phyloP scores from a whole-genome alignment of 2,329 filamentous ascomycete species.

The Aurifilum marmelostoma region DNA sequence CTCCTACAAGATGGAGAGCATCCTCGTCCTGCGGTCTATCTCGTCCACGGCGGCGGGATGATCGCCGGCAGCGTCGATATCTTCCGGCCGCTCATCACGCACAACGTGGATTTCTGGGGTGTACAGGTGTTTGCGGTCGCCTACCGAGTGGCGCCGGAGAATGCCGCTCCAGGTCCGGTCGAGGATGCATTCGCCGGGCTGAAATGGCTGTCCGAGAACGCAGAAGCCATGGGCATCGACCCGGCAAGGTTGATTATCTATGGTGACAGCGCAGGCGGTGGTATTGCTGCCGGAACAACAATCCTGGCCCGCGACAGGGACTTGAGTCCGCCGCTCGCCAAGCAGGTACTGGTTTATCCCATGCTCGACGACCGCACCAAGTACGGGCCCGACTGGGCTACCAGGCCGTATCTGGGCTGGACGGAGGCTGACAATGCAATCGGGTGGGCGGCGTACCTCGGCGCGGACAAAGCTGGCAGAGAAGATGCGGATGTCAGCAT shows the following conservation, averaged over 20 bases:
- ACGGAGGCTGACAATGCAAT: slow-evolving; percentile 5
- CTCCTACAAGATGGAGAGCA: not conserved
- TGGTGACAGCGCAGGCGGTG: slow-evolving; percentile 19
- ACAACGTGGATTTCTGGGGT: slow-evolving; percentile 4
- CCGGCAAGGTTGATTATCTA: slow-evolving; percentile 10
- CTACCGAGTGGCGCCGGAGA: slow-evolving; percentile 51
- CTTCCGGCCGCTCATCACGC: not conserved
- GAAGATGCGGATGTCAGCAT: slow-evolving; percentile 22
- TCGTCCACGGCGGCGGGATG: slow-evolving; percentile 27
- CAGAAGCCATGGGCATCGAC: slow-evolving; percentile 4
- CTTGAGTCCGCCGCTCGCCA: slow-evolving; percentile 33
- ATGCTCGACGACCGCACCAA: slow-evolving; percentile 35
- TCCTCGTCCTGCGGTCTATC: slow-evolving; percentile 7
- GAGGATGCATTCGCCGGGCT: slow-evolving; percentile 38
- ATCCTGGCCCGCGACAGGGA: slow-evolving; percentile 42
- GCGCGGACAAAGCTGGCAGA: slow-evolving; percentile 12
- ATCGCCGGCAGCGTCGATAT: slow-evolving; percentile 19
- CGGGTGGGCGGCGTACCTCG: slow-evolving; percentile 19
- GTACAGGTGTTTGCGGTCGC: slow-evolving; percentile 40
- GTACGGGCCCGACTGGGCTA: slow-evolving; percentile 13
- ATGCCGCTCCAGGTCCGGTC: slow-evolving; percentile 45
- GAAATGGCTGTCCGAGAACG: slow-evolving; percentile 39
- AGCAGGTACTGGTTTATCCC: slow-evolving; percentile 36
- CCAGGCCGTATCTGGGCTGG: slow-evolving; percentile 9
- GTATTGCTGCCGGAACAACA: slow-evolving; percentile 30